Conservation (phyloP, 106 monocot species). For the Amphibolis antarctica region DNA sequence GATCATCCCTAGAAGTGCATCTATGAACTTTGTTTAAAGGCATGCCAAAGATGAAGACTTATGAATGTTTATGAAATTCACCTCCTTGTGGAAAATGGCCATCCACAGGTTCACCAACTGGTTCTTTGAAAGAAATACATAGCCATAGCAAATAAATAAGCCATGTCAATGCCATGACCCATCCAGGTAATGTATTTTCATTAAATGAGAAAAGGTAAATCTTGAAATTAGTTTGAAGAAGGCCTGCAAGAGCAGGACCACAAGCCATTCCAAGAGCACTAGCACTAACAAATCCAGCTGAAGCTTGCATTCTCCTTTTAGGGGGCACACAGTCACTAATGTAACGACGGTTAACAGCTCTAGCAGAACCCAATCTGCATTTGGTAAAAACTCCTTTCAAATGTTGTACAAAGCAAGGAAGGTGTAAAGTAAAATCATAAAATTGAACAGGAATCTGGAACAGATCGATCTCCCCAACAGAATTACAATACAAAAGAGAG, state of each 20-base stretch:
- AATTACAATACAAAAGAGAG: too few relatives aligned
- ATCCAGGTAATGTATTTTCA: constrained; percentile 81
- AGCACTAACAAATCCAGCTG: constrained; percentile 96
- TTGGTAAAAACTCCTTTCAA: not conserved
- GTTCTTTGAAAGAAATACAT: constrained; percentile 80
- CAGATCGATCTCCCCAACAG: too few relatives aligned
- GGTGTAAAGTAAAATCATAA: not conserved
- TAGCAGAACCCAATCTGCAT: constrained; percentile 84
- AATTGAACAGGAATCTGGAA: not conserved
- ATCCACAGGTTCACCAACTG: constrained; percentile 33
- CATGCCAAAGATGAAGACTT: not conserved
- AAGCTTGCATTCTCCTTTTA: constrained; percentile 84
- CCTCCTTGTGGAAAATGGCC: constrained; percentile 14
- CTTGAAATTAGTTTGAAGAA: constrained; percentile 91
- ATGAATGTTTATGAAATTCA: constrained; percentile 7
- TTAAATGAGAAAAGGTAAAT: constrained; percentile 61
- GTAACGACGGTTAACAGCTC: constrained; percentile 91
- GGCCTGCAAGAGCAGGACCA: constrained; percentile 91
- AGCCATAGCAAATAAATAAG: constrained; percentile 70
- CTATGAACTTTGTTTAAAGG: not conserved
- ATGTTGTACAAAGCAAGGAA: not conserved
- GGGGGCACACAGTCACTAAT: constrained; percentile 94
- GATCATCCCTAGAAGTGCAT: not conserved
- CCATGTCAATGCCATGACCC: constrained; percentile 92
- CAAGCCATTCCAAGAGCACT: constrained; percentile 99